Percentiles rank a stretch among this genome's conserved stretches.
Evolutionary conservation across 306 rosid genomes (phyloP).

Genomic region (Lupinus albus): DNA sequence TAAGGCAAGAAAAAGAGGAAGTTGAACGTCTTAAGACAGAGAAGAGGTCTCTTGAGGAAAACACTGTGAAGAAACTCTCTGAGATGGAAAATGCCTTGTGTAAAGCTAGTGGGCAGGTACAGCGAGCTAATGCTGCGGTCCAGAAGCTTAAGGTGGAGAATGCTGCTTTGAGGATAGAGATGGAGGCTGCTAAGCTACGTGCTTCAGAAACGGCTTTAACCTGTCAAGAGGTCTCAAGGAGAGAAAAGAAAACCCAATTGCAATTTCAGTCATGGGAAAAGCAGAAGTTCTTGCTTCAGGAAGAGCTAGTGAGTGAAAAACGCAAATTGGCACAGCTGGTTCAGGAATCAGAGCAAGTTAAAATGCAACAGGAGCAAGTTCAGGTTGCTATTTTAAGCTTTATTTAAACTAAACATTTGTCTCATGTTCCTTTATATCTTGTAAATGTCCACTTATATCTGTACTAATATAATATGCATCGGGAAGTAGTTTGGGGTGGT

Average conservation of each 20-base stretch:
- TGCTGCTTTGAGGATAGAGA: conserved; percentile 64
- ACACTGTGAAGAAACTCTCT: conserved; percentile 78
- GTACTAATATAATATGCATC: background rate
- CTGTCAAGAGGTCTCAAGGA: conserved; percentile 72
- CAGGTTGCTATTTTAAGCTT: conserved; percentile 58
- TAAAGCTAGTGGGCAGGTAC: conserved; percentile 87
- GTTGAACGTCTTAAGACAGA: conserved; percentile 75
- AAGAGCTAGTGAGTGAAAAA: conserved; percentile 60
- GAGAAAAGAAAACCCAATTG: conserved; percentile 71
- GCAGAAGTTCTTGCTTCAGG: conserved; percentile 65
- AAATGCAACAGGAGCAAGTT: conserved; percentile 58
- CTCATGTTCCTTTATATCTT: conserved; percentile 12
- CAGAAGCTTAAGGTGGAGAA: conserved; percentile 78
- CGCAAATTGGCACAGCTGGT: conserved; percentile 55
- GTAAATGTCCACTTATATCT: conserved; percentile 18
- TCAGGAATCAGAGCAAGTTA: conserved; percentile 67
- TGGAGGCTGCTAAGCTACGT: conserved; percentile 71
- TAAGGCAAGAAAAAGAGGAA: conserved; percentile 83
- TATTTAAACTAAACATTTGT: conserved; percentile 5
- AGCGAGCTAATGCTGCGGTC: conserved; percentile 72
- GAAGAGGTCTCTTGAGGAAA: conserved; percentile 77
- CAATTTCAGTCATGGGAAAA: conserved; percentile 80
- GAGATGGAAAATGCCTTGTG: conserved; percentile 85
- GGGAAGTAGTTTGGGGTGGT: conserved; percentile 8
- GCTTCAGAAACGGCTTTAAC: conserved; percentile 74